Percentiles rank a stretch among this genome's conserved stretches.
Evolutionary conservation across 768 basidiomycete species (phyloP).

Genomic region (Termitomyces sp.): DNA sequence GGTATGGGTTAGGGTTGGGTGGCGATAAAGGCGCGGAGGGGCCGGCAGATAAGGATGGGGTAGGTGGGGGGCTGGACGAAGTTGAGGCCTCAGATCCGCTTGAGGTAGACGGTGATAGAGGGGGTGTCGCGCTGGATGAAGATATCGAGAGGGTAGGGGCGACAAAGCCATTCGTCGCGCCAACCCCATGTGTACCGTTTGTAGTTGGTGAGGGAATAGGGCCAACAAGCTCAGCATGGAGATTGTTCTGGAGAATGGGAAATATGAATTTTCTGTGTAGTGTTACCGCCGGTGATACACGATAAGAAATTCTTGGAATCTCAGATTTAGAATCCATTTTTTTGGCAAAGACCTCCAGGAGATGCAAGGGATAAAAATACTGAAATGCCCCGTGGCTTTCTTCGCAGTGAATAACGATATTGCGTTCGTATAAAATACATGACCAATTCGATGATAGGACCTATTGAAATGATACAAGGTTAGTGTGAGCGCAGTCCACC

Average conservation of each 20-base stretch:
- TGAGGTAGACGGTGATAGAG: neutral
- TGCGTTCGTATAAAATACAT: constrained; percentile 60
- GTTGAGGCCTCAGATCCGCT: neutral
- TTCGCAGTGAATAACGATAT: constrained; percentile 75
- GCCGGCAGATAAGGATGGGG: constrained; percentile 9
- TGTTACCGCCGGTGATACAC: constrained; percentile 41
- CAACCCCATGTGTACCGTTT: constrained; percentile 1
- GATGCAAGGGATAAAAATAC: constrained; percentile 60
- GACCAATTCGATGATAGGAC: constrained; percentile 73
- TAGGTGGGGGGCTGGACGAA: neutral
- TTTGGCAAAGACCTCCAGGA: constrained; percentile 33
- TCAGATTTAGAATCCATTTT: constrained; percentile 24
- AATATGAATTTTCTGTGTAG: constrained; percentile 54
- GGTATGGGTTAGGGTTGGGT: constrained; percentile 52
- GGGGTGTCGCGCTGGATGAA: neutral
- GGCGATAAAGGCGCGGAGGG: constrained; percentile 8
- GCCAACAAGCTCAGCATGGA: neutral
- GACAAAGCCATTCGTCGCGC: neutral
- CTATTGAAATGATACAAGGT: constrained; percentile 27
- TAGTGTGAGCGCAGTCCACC: neutral
- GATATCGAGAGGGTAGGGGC: neutral
- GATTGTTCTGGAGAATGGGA: constrained; percentile 24
- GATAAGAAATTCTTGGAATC: constrained; percentile 37
- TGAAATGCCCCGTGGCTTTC: constrained; percentile 63
- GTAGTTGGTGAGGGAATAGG: neutral